A percentile compares a stretch with the other conserved stretches of the same genome.
phyloP scores from a whole-genome alignment of 2,329 filamentous ascomycete species.

The Nothophoma quercina region DNA sequence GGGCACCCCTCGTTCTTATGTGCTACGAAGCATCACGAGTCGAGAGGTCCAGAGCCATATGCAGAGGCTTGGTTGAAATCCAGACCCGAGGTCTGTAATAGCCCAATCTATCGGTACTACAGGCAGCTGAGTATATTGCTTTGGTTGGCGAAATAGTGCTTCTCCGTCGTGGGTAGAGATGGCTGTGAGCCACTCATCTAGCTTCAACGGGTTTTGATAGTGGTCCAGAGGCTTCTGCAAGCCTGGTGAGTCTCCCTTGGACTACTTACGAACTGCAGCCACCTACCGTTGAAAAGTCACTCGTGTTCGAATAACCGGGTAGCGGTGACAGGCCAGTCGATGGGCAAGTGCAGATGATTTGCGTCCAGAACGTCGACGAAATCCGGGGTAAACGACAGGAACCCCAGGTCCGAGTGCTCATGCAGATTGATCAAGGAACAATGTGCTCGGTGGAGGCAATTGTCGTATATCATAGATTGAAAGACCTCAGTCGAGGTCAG shows the following conservation, averaged over 20 bases:
- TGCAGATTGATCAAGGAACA: not conserved
- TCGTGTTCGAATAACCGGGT: conserved; percentile 1
- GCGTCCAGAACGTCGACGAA: conserved; percentile 6
- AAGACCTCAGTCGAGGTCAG: conserved; percentile 26
- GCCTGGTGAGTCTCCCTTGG: not conserved
- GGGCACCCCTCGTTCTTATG: conserved; percentile 1
- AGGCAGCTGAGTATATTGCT: not conserved
- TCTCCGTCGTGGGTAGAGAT: not conserved
- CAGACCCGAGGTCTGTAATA: conserved; percentile 3
- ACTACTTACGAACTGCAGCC: not conserved
- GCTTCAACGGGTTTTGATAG: not conserved
- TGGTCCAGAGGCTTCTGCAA: not conserved
- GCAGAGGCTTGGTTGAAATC: not conserved
- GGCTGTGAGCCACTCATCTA: not conserved
- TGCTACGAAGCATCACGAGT: not conserved
- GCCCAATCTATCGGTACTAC: conserved; percentile 6
- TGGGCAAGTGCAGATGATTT: not conserved
- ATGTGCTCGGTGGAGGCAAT: not conserved
- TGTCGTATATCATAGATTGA: conserved; percentile 28
- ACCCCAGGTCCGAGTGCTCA: not conserved
- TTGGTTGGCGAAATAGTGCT: not conserved
- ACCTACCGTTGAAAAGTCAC: not conserved
- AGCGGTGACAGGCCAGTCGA: conserved; percentile 1
- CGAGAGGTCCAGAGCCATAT: not conserved
- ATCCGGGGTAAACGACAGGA: conserved; percentile 4